Base-by-base conservation (phyloP, 805 yeast species). In the Saturnispora besseyi region DNA sequence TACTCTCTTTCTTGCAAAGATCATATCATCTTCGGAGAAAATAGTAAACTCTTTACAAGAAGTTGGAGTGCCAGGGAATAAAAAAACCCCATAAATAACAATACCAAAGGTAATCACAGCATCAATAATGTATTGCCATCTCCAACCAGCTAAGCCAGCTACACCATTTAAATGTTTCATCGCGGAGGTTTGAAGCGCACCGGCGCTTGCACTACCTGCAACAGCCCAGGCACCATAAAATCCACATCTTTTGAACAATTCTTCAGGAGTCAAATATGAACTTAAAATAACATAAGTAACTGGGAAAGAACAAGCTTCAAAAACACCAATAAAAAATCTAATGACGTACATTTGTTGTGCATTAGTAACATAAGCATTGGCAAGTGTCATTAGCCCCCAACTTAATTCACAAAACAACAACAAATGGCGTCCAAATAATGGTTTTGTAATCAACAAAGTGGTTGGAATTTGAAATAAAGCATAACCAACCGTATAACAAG, bases 61-160 rank as follows among this genome's bases (percentile, higher is more conserved):
- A 28, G 52, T 50, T 31, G 67, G 65, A 33, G 71, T 67, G 73
- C 80, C 84, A 11, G 87, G 87, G 60, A 81, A 78, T 49, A 73
- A 74, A 3, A 82, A 44, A 37, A 77, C 69, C 1, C 87, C 85
- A 54, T 74, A 78, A 7, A 82, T 10, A 5, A 82, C 84, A 34
- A 83, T 75, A 2, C 72, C 78, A 28, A 82, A 58, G 5, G 84
- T 77, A 45, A 84, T 73, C 44, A 77, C 58, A 11, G 82, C 82
- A 60, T 82, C 87, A 53, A 84, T 72, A 44, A 84, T 77, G 58
- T 80, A 83, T 60, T 80, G 77, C 88, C 88, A 84, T 68, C 81
- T 72, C 88, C 88, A 84, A 11, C 86, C 80, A 8, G 72, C 71
- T 11, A 77, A 65, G 0, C 87, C 87, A 43, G 62, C 59, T 10